A percentile compares a stretch with the other conserved stretches of the same genome.
Conservation (phyloP, 225 moss, liverwort and hornwort genomes). For the Straminergon stramineum region DNA sequence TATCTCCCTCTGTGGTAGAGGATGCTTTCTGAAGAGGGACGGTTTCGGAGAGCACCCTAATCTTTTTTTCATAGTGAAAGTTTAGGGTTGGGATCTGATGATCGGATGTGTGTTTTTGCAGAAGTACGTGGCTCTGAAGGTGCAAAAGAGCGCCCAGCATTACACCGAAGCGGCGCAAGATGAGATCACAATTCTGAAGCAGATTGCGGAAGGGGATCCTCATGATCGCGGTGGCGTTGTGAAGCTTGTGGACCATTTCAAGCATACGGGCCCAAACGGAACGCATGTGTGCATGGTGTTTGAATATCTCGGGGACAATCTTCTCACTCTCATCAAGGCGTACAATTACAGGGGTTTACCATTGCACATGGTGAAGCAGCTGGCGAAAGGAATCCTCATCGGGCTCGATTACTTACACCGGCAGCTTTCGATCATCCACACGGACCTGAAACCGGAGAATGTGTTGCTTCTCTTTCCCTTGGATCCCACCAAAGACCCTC, state of each 20-base stretch:
- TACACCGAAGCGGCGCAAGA: conserved; percentile 93
- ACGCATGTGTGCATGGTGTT: conserved; percentile 98
- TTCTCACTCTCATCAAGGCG: conserved; percentile 72
- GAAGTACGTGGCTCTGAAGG: conserved; percentile 79
- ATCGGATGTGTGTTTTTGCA: conserved; percentile 12
- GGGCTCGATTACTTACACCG: conserved; percentile 78
- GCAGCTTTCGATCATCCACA: conserved; percentile 81
- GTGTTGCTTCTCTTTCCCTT: conserved; percentile 58
- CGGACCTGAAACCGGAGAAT: conserved; percentile 93
- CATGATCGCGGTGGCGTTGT: conserved; percentile 68
- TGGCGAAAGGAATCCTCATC: conserved; percentile 59
- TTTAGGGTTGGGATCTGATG: neutral
- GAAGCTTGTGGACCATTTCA: conserved; percentile 78
- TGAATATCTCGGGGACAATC: conserved; percentile 85
- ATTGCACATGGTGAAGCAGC: conserved; percentile 62
- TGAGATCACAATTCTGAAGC: conserved; percentile 84
- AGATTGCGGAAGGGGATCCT: conserved; percentile 65
- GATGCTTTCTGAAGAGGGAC: neutral
- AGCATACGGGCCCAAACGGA: conserved; percentile 75
- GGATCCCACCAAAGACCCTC: conserved; percentile 57
- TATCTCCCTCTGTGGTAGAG: neutral
- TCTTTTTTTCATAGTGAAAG: neutral
- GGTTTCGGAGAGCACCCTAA: neutral
- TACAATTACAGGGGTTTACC: conserved; percentile 82
- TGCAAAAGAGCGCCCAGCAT: conserved; percentile 93